phyloP scores from a whole-genome alignment of 2,329 filamentous ascomycete species.

The Aspergillus pseudoviridinutans region DNA sequence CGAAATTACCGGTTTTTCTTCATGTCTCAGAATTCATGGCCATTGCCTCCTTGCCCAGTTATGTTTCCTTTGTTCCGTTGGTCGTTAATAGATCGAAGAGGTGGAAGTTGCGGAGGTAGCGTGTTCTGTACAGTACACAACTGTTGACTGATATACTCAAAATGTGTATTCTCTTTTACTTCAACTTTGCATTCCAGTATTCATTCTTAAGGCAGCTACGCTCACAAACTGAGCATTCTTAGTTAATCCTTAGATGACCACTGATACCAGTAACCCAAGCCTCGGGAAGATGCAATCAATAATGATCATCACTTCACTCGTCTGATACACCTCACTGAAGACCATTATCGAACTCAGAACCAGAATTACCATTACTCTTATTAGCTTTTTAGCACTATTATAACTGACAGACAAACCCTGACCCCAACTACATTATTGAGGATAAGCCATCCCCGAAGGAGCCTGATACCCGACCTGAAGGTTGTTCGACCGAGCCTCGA shows the following conservation, averaged over 20 bases:
- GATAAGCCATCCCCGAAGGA: conserved; percentile 20
- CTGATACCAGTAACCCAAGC: not conserved
- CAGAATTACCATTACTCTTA: not conserved
- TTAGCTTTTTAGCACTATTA: not conserved
- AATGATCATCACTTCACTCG: no score
- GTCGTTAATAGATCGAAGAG: conserved; percentile 27
- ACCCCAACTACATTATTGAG: not conserved
- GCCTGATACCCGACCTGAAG: conserved; percentile 22
- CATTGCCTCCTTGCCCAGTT: conserved; percentile 6
- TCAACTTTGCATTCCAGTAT: not conserved
- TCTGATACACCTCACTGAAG: not conserved
- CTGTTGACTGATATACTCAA: conserved; percentile 29
- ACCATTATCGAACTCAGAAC: not conserved
- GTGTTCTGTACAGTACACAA: conserved; percentile 32
- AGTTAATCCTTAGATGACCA: no score
- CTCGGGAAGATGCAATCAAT: not conserved
- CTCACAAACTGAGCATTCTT: not conserved
- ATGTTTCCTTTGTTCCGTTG: conserved; percentile 17
- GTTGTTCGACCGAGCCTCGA: conserved; percentile 15
- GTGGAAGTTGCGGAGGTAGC: conserved; percentile 21
- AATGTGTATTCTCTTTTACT: conserved; percentile 23
- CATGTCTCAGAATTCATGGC: conserved; percentile 18
- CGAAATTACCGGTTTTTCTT: conserved; percentile 10
- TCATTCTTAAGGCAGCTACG: not conserved
- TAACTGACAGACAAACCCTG: not conserved